Percentiles rank a stretch among this genome's conserved stretches.
Conservation (phyloP, 768 basidiomycete genomes). For the Boletus reticuloceps region DNA sequence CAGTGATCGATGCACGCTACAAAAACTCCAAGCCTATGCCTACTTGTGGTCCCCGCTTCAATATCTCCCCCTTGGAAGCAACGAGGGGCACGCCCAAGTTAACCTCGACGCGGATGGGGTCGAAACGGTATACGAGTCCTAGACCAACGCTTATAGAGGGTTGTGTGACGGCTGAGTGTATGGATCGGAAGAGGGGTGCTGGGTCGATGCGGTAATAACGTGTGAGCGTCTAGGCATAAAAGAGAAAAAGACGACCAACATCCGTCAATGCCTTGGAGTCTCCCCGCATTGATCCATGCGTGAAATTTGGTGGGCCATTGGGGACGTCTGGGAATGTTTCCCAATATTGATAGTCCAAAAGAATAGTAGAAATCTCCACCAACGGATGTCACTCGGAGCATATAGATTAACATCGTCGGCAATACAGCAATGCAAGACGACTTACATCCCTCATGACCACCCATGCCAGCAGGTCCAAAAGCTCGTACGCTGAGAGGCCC, state of each 20-base stretch:
- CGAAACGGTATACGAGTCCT: constrained; percentile 80
- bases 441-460: constrained; percentile 72
- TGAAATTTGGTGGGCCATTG: constrained; percentile 89
- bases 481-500: constrained; percentile 84
- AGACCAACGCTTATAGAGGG: constrained; percentile 77
- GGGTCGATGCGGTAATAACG: background rate
- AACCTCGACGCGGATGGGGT: constrained; percentile 81
- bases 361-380: constrained; percentile 86
- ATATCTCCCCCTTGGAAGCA: constrained; percentile 62
- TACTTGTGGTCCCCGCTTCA: constrained; percentile 70
- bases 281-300: constrained; percentile 77
- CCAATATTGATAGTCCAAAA: constrained; percentile 69
- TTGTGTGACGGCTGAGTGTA: constrained; percentile 16
- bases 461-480: constrained; percentile 74
- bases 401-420: background rate
- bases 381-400: constrained; percentile 67
- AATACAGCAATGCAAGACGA: background rate
- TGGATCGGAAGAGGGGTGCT: constrained; percentile 12
- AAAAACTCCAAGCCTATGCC: constrained; percentile 82
- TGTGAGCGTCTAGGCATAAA: background rate
- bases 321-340: constrained; percentile 65
- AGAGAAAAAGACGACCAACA: constrained; percentile 38
- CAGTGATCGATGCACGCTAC: constrained; percentile 28
- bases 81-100: constrained; percentile 86
- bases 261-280: constrained; percentile 59